A percentile compares a stretch with the other conserved stretches of the same genome.
Evolutionary conservation across 495 filamentous ascomycete species (phyloP).

Genomic region (Amniculicola lignicola): DNA sequence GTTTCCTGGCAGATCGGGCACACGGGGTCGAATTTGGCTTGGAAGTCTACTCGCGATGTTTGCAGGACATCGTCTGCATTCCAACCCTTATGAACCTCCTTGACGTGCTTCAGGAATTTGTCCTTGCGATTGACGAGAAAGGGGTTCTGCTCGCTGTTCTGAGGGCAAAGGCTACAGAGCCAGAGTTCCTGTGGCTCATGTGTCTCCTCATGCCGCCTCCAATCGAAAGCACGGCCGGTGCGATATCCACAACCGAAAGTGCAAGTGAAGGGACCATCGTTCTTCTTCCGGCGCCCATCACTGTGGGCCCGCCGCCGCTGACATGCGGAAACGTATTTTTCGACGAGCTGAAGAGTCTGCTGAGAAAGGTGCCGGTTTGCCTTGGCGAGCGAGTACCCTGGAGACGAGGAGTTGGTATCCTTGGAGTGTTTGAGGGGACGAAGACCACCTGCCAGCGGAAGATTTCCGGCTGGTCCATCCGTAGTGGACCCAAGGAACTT

Average conservation of each 20-base stretch:
- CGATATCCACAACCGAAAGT: constrained; percentile 31
- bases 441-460: not conserved
- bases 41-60: constrained; percentile 20
- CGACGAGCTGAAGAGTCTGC: constrained; percentile 7
- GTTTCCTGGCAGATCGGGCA: constrained; percentile 17
- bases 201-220: constrained; percentile 33
- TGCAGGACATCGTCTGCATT: constrained; percentile 15
- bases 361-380: constrained; percentile 15
- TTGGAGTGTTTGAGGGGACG: not conserved
- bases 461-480: not conserved
- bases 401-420: not conserved
- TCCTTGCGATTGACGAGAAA: constrained; percentile 31
- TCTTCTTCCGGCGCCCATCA: constrained; percentile 26
- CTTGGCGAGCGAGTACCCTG: constrained; percentile 11
- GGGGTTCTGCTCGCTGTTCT: constrained; percentile 8
- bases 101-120: constrained; percentile 27
- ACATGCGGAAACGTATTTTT: constrained; percentile 21
- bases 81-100: constrained; percentile 14
- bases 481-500: not conserved
- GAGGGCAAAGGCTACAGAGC: constrained; percentile 23
- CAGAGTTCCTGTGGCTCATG: constrained; percentile 34
- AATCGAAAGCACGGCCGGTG: constrained; percentile 26
- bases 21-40: constrained; percentile 11
- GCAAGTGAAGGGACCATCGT: constrained; percentile 22
- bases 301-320: constrained; percentile 9